Evolutionary conservation across 2,329 filamentous ascomycete genomes (phyloP), one percentile per base, ranked within the genome.

Genomic region (Trichoderma simmonsii): DNA sequence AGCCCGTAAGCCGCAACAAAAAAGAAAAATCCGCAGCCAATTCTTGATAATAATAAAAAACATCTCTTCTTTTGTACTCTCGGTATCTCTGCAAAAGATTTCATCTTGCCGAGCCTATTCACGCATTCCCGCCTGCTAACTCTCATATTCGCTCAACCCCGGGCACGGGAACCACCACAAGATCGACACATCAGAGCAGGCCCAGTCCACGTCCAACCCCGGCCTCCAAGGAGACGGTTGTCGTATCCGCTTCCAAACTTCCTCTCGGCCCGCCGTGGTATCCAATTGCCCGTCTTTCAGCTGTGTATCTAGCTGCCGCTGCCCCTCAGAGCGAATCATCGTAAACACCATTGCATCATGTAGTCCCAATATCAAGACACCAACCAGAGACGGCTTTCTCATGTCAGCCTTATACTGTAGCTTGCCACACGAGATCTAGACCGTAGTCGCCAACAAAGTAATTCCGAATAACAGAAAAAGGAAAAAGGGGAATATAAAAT

Each of bases 311-410:
- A 43, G 26, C 43, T 59, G 32, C 61, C 51, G 51, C 70, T 21
- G 60, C 56, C 51, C 39, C n/a, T 34, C 32, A 57, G 43, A 56
- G 64, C 56, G 64, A 61, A 69, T 73, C 43, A 72, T 73, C 72
- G 71, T 72, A 48, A 54, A 59, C 56, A 73, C 70, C 72, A 63
- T 73, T 64, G 65, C 72, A 63, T 73, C 72, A 72, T 73, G 63
- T 60, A 73, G 69, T 69, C 51, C 64, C 51, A 54, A 51, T 70
- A 68, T 65, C 72, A 62, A 72, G 51, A 68, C 60, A 71, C 64
- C 70, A 70, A 32, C 60, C 43, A 60, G 18, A 39, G 48, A 26
- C 61, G 43, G 59, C 32, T 21, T 68, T 68, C 63, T 59, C 15
- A 57, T 63, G 43, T 59, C 64, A 62, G 43, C 57, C 64, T 51